phyloP scores from a whole-genome alignment of 148 eudicot species.

The Amaranthus palmeri region DNA sequence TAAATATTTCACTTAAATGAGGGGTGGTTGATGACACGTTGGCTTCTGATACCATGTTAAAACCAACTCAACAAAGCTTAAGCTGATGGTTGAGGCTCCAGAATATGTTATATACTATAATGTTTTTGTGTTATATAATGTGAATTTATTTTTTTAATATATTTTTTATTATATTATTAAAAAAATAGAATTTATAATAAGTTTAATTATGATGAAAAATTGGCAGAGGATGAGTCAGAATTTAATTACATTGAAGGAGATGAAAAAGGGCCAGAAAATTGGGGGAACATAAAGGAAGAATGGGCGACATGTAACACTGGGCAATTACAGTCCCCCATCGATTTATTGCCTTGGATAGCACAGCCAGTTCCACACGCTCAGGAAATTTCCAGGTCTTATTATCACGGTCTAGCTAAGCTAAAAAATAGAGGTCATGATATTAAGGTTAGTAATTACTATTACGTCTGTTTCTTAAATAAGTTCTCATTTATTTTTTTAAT shows the following conservation, averaged over 20 bases:
- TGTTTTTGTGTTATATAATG: not conserved
- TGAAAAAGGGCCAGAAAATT: conserved; percentile 36
- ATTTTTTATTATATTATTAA: not conserved
- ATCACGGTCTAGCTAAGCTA: conserved; percentile 30
- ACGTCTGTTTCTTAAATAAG: no score
- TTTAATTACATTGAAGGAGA: conserved; percentile 31
- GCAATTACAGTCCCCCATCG: conserved; percentile 51
- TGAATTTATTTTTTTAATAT: no score
- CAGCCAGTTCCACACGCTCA: not conserved
- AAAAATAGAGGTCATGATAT: conserved; percentile 52
- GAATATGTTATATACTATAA: no score
- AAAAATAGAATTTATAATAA: no score
- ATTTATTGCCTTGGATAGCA: conserved; percentile 23
- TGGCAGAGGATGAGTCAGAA: conserved; percentile 32
- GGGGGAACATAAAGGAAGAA: conserved; percentile 48
- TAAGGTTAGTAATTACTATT: no score
- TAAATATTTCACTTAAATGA: no score
- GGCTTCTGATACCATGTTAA: no score
- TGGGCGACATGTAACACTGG: conserved; percentile 50
- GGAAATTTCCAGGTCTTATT: conserved; percentile 21
- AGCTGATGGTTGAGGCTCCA: no score
- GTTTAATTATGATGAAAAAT: not conserved
- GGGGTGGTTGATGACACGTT: no score
- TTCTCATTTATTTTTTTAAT: no score
- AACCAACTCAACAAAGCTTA: no score